These are phyloP conservation scores for Lachancea sp. DNA, from an alignment of 805 yeast genomes.

Conservation along the genomic window DNA sequence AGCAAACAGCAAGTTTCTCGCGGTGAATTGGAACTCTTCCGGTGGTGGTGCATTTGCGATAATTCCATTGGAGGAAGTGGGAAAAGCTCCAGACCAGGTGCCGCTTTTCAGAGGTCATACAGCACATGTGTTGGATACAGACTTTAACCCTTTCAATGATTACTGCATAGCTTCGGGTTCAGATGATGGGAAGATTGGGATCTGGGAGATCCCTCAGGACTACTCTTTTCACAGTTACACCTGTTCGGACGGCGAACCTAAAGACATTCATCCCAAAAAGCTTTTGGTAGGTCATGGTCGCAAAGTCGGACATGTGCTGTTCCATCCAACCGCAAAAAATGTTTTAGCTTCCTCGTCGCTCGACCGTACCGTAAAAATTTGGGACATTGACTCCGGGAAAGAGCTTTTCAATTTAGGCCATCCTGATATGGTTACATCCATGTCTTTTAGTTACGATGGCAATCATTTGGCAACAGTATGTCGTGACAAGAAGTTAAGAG, in stretches of 20 bases:
- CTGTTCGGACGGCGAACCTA: conserved; percentile 49
- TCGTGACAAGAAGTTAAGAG: conserved; percentile 82
- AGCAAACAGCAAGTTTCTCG: conserved; percentile 76
- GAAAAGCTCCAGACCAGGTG: conserved; percentile 88
- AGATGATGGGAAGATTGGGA: conserved; percentile 71
- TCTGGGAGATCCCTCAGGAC: conserved; percentile 84
- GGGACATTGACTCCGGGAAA: conserved; percentile 79
- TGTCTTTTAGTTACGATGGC: conserved; percentile 88
- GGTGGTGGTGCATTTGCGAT: conserved; percentile 99
- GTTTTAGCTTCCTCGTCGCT: conserved; percentile 85
- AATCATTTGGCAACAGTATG: conserved; percentile 79
- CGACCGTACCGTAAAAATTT: conserved; percentile 85
- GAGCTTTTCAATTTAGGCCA: conserved; percentile 70
- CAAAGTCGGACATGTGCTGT: conserved; percentile 88
- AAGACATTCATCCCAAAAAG: conserved; percentile 66
- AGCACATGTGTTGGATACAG: conserved; percentile 92
- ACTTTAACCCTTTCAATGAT: conserved; percentile 86
- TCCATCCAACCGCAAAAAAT: conserved; percentile 82
- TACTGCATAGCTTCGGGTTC: conserved; percentile 70
- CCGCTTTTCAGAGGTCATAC: conserved; percentile 95
- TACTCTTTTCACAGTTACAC: conserved; percentile 62
- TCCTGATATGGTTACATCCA: conserved; percentile 86
- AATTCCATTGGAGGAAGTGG: conserved; percentile 77
- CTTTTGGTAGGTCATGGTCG: conserved; percentile 79
- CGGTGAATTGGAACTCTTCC: conserved; percentile 88